Evolutionary conservation across 305 asterid species (phyloP), one percentile per base, ranked within the genome.

Genomic region (Solanum hybrid): DNA sequence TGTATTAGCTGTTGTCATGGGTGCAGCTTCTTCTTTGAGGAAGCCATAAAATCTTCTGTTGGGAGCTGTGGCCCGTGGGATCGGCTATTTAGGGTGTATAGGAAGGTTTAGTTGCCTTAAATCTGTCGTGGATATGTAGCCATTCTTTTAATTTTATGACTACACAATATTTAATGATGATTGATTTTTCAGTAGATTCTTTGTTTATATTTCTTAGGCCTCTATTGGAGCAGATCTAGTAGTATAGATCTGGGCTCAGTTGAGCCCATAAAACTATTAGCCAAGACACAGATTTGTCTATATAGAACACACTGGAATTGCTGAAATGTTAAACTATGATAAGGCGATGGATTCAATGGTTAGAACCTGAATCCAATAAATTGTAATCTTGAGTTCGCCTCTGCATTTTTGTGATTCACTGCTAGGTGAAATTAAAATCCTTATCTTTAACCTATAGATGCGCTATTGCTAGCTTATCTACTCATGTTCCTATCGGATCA

Each of bases 11-110:
- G 98, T 98, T 12, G 99, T 97, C 71, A 94, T 97, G 98, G 99
- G 98, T 89, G 99, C 99, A 67, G 99, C 98, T 89, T 98, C 99
- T 1, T 97, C 99, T 90, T 92, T 95, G 93, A 94, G 99, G 93
- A 98, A 98, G 93, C 99, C 99, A 18, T 97, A 95, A 96, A 34
- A 14, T 83, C 39, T 83, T 80, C n/a, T 37, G 57, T 79, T 22
- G 31, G 31, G 51, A 35, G 31, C 20, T 40, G 16, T 40, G 51
- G 51, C 51, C 51, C 10, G 31, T 78, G 40, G 85, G 51, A 26
- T 79, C 31, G 64, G 6, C 57, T 79, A 79, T 79, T 1, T 36
- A 79, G 14, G 64, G 57, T 39, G 64, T 80, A 37, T 37, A 80
- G 86, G 85, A 80, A 37, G 57, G 64, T 37, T 80, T 37, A 80